These are phyloP conservation scores for Linnemannia schmuckeri DNA, from an alignment of 192 early-diverging fungal genomes.

Conservation along the genomic window DNA sequence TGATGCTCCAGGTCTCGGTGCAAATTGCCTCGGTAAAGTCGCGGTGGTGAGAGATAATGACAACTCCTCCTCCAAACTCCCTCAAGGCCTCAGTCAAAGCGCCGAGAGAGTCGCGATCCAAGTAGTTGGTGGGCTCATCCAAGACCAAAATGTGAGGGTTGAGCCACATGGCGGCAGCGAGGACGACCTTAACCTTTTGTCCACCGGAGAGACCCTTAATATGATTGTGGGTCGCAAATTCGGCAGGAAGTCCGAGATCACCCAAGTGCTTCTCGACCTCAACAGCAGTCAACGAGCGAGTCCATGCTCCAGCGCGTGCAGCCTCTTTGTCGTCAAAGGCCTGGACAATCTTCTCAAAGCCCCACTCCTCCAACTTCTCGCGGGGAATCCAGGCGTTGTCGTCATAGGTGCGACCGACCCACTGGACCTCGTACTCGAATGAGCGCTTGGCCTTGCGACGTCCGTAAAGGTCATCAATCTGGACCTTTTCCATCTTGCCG, in stretches of 20 bases:
- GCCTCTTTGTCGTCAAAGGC: conserved; percentile 67
- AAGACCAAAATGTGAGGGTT: conserved; percentile 92
- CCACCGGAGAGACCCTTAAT: conserved; percentile 83
- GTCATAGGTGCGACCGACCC: conserved; percentile 80
- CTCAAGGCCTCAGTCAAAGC: conserved; percentile 79
- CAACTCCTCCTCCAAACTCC: conserved; percentile 84
- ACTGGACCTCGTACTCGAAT: conserved; percentile 77
- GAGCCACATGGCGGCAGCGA: conserved; percentile 89
- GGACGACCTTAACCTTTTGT: conserved; percentile 91
- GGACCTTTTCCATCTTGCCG: conserved; percentile 58
- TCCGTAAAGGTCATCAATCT: conserved; percentile 68
- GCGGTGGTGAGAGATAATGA: conserved; percentile 88
- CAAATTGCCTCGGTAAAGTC: conserved; percentile 85
- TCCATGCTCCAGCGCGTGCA: conserved; percentile 75
- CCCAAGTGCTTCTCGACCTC: conserved; percentile 80
- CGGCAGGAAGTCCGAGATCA: conserved; percentile 81
- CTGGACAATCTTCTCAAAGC: conserved; percentile 81
- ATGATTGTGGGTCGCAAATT: conserved; percentile 80
- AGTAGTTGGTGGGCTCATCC: conserved; percentile 88
- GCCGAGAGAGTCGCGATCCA: conserved; percentile 74
- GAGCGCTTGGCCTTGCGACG: conserved; percentile 79
- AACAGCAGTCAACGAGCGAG: conserved; percentile 77
- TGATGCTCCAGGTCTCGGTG: conserved; percentile 82
- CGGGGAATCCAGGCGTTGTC: conserved; percentile 80
- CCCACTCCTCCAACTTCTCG: conserved; percentile 77